phyloP scores from a whole-genome alignment of 2,329 filamentous ascomycete genomes.

The Aspergillus fijiensis region DNA sequence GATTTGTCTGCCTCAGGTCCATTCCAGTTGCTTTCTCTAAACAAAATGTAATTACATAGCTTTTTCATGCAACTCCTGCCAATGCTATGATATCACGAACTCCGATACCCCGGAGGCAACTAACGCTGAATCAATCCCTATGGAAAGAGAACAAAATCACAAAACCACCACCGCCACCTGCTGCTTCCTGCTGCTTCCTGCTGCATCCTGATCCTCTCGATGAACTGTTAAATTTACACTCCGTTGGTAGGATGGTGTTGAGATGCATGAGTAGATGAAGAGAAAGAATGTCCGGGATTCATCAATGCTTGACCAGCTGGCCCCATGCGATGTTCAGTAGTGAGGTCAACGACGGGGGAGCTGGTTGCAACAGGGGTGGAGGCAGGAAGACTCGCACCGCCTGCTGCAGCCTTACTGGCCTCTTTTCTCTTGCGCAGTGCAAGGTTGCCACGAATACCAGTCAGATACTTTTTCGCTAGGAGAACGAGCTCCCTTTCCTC shows the following conservation, averaged over 20 bases:
- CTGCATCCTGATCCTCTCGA: background rate
- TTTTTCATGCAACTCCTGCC: background rate
- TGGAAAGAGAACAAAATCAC: background rate
- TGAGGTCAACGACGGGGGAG: background rate
- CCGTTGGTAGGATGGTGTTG: background rate
- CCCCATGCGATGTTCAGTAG: background rate
- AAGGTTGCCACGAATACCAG: constrained; percentile 56
- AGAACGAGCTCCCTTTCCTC: constrained; percentile 56
- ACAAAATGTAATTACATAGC: background rate
- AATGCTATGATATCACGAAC: background rate
- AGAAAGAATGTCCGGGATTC: background rate
- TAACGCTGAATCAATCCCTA: background rate
- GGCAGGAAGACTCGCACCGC: constrained; percentile 1
- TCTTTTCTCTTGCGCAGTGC: constrained; percentile 51
- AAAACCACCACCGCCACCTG: background rate
- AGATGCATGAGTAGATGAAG: background rate
- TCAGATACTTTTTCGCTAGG: constrained; percentile 57
- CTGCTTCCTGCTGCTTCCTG: background rate
- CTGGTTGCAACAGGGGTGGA: background rate
- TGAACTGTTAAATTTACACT: background rate
- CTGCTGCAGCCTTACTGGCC: constrained; percentile 18
- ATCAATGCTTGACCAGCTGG: background rate
- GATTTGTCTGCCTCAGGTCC: no score
- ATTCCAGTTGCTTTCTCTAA: background rate
- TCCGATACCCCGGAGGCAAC: background rate